Conservation (phyloP, 106 monocot genomes). For the Phalaenopsis equestris region DNA sequence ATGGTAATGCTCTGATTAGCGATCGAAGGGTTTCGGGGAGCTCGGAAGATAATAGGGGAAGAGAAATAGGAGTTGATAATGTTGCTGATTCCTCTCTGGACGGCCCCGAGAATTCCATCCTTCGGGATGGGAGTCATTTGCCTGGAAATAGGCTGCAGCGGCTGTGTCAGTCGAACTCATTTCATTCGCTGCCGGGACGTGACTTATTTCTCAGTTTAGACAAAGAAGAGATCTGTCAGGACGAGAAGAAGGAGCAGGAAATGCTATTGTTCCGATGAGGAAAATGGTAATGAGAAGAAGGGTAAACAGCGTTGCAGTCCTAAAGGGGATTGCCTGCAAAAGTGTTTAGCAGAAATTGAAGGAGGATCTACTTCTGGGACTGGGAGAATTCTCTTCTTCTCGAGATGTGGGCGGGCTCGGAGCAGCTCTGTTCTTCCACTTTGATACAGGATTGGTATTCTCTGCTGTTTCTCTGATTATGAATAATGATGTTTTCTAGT, state of each 20-base stretch:
- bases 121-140: background rate
- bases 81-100: background rate
- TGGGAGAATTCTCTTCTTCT: conserved; percentile 7
- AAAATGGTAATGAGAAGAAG: conserved; percentile 1
- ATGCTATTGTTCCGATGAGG: background rate
- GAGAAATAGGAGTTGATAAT: background rate
- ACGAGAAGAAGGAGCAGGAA: too few species aligned
- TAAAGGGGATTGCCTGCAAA: background rate
- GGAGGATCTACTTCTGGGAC: conserved; percentile 1
- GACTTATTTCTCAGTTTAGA: background rate
- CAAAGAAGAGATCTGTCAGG: background rate
- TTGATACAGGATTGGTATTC: background rate
- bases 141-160: background rate
- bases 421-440: conserved; percentile 14
- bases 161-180: background rate
- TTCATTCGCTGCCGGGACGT: background rate
- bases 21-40: background rate
- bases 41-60: background rate
- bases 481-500: background rate
- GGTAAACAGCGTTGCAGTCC: background rate
- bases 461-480: background rate
- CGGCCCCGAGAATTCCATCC: background rate
- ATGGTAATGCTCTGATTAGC: background rate
- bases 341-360: background rate
- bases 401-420: conserved; percentile 1